These are phyloP conservation scores for Cornus suecica DNA, from an alignment of 148 eudicot species.

Conservation along the genomic window DNA sequence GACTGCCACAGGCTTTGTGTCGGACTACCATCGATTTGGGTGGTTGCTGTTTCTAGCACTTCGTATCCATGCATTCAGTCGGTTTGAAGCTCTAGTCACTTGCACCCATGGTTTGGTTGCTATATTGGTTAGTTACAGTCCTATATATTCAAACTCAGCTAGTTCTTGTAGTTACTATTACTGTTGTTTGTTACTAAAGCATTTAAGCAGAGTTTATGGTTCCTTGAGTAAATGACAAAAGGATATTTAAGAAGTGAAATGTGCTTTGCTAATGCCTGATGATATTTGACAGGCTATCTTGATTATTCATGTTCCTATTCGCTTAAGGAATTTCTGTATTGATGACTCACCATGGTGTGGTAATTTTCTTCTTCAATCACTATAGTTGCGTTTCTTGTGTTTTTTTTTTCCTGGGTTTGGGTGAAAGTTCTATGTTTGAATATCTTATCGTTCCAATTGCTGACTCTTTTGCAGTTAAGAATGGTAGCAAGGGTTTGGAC, in stretches of 20 bases:
- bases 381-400: not conserved
- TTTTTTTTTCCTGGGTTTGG: not conserved
- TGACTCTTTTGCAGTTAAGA: conserved; percentile 49
- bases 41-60: conserved; percentile 93
- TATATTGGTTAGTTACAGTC: conserved; percentile 60
- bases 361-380: conserved; percentile 23
- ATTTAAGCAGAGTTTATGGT: not conserved
- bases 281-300: conserved; percentile 71
- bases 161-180: conserved; percentile 1
- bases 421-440: not conserved
- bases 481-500: conserved; percentile 61
- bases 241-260: not conserved
- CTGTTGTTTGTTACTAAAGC: not conserved
- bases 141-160: not conserved
- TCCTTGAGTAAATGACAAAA: not conserved
- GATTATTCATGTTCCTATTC: conserved; percentile 74
- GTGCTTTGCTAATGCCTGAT: conserved; percentile 7
- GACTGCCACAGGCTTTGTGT: conserved; percentile 26
- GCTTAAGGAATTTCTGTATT: conserved; percentile 57
- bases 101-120: conserved; percentile 87
- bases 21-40: conserved; percentile 78
- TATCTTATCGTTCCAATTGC: not conserved
- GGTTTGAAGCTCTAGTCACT: conserved; percentile 81
- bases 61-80: conserved; percentile 81
- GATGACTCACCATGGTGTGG: conserved; percentile 62